Base-by-base conservation (phyloP, 495 filamentous ascomycete species). In the Evansstolkia leycettana region DNA sequence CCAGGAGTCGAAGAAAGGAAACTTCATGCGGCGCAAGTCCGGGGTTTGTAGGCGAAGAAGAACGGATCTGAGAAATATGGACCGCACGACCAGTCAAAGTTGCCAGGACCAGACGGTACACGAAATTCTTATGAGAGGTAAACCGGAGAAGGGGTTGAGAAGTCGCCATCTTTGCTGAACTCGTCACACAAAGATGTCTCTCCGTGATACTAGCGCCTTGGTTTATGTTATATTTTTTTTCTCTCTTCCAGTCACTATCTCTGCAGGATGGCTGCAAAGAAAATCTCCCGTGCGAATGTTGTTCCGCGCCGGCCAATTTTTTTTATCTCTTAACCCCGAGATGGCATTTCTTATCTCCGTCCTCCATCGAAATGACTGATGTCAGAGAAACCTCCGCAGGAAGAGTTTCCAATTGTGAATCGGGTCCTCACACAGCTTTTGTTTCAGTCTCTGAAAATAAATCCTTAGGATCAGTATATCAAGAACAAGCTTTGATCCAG, bases 1-100 rank as follows among this genome's bases (percentile, higher is more conserved):
- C 90, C 45, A 99, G 77, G 6, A 99, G 80, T 33, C 92, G 90
- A 12, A 99, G 72, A 61, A 99, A 84, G 23, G 89, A 94, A 50
- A 95, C 76, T 64, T 99, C 92, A 64, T 92, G 82, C 31, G 84
- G 76, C 34, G 82, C 75, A 30, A 99, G 81, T 46, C 92, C 92
- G 5, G 90, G 85, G 44, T 80, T 72, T 11, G 81, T 85, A 31
- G 79, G 72, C 17, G 85, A 94, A 25, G 78, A 77, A 19, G 84
- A 68, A 39, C 92, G 84, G 61, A 99, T 96, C 55, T 88, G 78
- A 23, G 88, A 89, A 52, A 99, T 83, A 55, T 87, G 85, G 24
- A 99, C 60, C 5, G 89, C 76, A 16, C 78, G 75, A 40, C 92
- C 92, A 18, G 85, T 94, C 29, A 99, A 75, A 2, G 90, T 95